phyloP scores from a whole-genome alignment of 192 early-diverging fungal species.

The Linderina pennispora region DNA sequence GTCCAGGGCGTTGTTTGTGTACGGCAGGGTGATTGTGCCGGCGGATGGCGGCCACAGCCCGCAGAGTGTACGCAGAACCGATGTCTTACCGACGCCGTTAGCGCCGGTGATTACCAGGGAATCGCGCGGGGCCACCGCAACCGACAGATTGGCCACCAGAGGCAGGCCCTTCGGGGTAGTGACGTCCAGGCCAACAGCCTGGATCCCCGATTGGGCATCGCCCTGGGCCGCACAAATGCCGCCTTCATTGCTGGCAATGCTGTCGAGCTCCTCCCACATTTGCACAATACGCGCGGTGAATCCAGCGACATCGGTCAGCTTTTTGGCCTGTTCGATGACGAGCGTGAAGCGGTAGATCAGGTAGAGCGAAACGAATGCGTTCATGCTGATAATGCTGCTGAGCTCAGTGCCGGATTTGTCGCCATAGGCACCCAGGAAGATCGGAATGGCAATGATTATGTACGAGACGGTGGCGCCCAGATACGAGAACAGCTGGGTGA shows the following conservation, averaged over 20 bases:
- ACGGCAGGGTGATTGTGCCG: conserved; percentile 46
- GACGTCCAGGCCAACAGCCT: conserved; percentile 16
- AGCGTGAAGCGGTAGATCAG: conserved; percentile 70
- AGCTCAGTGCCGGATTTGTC: conserved; percentile 60
- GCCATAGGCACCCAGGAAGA: conserved; percentile 77
- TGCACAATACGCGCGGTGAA: conserved; percentile 77
- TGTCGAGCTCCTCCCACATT: conserved; percentile 67
- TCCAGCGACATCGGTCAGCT: conserved; percentile 72
- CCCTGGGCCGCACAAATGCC: not conserved
- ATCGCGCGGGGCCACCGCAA: conserved; percentile 47
- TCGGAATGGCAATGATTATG: conserved; percentile 72
- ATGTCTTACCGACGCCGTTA: conserved; percentile 84
- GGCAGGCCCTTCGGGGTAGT: conserved; percentile 13
- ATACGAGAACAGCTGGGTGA: conserved; percentile 64
- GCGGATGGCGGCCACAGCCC: conserved; percentile 61
- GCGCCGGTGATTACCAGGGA: conserved; percentile 66
- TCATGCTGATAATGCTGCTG: conserved; percentile 71
- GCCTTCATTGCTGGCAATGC: conserved; percentile 1
- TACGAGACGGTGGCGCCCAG: conserved; percentile 77
- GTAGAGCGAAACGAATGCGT: conserved; percentile 81
- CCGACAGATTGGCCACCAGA: conserved; percentile 38
- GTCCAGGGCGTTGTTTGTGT: conserved; percentile 6
- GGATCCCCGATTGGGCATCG: conserved; percentile 4
- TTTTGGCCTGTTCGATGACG: conserved; percentile 63
- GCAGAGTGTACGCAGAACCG: conserved; percentile 67